phyloP scores from a whole-genome alignment of 2,329 filamentous ascomycete genomes.

The Aspergillus ibericus region DNA sequence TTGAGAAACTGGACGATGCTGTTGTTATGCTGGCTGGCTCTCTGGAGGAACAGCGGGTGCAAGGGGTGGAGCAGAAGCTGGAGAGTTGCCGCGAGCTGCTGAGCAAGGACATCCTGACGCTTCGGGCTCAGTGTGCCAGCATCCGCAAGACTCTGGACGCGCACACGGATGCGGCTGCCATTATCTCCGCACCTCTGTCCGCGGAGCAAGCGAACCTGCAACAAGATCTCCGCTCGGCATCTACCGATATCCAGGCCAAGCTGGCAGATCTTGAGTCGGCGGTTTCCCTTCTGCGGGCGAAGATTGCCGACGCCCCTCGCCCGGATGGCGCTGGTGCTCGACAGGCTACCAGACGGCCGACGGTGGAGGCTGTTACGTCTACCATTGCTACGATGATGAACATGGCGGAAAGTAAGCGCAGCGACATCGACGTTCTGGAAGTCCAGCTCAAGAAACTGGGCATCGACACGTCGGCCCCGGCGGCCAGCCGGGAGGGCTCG shows the following conservation, averaged over 20 bases:
- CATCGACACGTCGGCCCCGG: constrained; percentile 39
- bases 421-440: constrained; percentile 87
- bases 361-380: constrained; percentile 85
- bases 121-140: constrained; percentile 75
- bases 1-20: constrained; percentile 65
- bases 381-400: constrained; percentile 91
- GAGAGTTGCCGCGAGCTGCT: constrained; percentile 65
- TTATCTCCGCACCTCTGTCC: constrained; percentile 71
- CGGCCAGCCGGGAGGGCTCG: constrained; percentile 37
- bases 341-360: constrained; percentile 59
- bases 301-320: constrained; percentile 61
- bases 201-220: constrained; percentile 83
- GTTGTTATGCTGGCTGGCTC: constrained; percentile 65
- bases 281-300: constrained; percentile 74
- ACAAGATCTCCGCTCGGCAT: constrained; percentile 75
- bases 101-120: constrained; percentile 66
- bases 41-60: constrained; percentile 67
- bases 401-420: constrained; percentile 88
- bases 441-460: constrained; percentile 76
- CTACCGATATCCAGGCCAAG: constrained; percentile 69
- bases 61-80: constrained; percentile 67
- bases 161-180: constrained; percentile 67
- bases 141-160: constrained; percentile 73
- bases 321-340: constrained; percentile 48
- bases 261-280: constrained; percentile 78